Conservation (phyloP, 2,329 filamentous ascomycete species). For the Alternaria sp. region DNA sequence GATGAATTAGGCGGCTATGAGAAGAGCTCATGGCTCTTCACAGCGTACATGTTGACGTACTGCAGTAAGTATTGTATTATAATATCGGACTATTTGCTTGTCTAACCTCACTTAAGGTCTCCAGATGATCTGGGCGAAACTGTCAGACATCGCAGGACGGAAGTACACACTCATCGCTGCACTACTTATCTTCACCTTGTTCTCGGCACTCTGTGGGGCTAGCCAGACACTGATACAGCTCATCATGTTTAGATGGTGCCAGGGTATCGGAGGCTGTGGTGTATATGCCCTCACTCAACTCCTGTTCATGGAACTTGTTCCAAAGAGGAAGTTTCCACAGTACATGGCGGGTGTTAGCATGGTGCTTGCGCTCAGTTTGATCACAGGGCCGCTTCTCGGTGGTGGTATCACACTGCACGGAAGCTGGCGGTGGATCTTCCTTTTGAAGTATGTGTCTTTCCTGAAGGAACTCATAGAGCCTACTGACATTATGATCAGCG, state of each 20-base stretch:
- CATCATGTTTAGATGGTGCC: slow-evolving; percentile 46
- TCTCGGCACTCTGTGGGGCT: slow-evolving; percentile 45
- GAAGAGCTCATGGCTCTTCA: slow-evolving; percentile 49
- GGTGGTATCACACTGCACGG: slow-evolving; percentile 12
- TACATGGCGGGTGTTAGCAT: slow-evolving; percentile 15
- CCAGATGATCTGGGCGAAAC: slow-evolving; percentile 10
- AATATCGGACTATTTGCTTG: background rate
- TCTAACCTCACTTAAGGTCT: background rate
- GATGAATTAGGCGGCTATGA: slow-evolving; percentile 45
- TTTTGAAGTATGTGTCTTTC: slow-evolving; percentile 23
- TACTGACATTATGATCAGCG: slow-evolving; percentile 14
- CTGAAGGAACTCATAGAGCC: background rate
- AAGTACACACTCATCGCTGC: slow-evolving; percentile 2
- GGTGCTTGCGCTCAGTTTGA: slow-evolving; percentile 16
- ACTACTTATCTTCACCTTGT: slow-evolving; percentile 37
- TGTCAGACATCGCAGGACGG: slow-evolving; percentile 22
- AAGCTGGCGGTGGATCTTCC: slow-evolving; percentile 32
- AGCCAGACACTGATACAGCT: slow-evolving; percentile 41
- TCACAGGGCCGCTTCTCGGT: slow-evolving; percentile 26
- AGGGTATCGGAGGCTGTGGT: slow-evolving; percentile 48
- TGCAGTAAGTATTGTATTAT: slow-evolving; percentile 33
- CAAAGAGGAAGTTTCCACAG: slow-evolving; percentile 12
- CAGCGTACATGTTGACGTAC: slow-evolving; percentile 46
- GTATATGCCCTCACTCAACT: slow-evolving; percentile 41
- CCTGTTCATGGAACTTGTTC: slow-evolving; percentile 42